phyloP scores from a whole-genome alignment of 495 filamentous ascomycete species.

The Talaromyces borbonicus region DNA sequence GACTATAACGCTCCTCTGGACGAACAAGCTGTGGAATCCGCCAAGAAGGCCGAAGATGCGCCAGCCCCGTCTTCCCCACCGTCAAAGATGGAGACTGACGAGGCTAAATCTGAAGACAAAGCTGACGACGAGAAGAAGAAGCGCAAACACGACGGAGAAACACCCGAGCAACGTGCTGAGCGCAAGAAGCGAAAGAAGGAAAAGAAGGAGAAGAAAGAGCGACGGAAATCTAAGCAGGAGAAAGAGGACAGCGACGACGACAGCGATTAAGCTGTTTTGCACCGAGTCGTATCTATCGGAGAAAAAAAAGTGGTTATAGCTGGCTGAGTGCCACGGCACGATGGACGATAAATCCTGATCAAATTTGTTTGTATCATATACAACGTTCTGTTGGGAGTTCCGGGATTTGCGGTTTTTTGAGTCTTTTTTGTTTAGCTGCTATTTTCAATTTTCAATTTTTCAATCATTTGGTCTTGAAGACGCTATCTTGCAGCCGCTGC shows the following conservation, averaged over 20 bases:
- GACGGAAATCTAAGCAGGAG: slow-evolving; percentile 50
- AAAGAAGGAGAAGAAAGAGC: slow-evolving; percentile 63
- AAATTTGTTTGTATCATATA: slow-evolving; percentile 9
- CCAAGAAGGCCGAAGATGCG: slow-evolving; percentile 24
- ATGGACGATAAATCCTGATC: slow-evolving; percentile 3
- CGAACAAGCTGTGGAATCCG: slow-evolving; percentile 31
- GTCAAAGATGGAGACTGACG: slow-evolving; percentile 29
- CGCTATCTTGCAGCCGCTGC: too few relatives aligned
- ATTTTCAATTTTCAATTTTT: slow-evolving; percentile 13
- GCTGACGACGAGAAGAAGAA: slow-evolving; percentile 50
- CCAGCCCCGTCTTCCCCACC: slow-evolving; percentile 22
- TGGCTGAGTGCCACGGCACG: not conserved
- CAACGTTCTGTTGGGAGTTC: slow-evolving; percentile 6
- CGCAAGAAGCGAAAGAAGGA: slow-evolving; percentile 66
- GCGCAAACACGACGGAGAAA: slow-evolving; percentile 77
- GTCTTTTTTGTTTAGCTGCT: slow-evolving; percentile 15
- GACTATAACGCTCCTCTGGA: slow-evolving; percentile 58
- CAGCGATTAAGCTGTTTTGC: slow-evolving; percentile 44
- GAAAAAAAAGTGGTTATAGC: not conserved
- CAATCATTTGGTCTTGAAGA: slow-evolving; percentile 10
- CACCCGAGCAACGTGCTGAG: slow-evolving; percentile 63
- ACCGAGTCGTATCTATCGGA: too few relatives aligned
- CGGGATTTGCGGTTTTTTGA: slow-evolving; percentile 3
- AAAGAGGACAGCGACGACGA: slow-evolving; percentile 48
- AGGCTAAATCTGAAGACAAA: slow-evolving; percentile 31